Evolutionary conservation across 257 asterid species (phyloP).

Genomic region (Ehretia macrophylla): DNA sequence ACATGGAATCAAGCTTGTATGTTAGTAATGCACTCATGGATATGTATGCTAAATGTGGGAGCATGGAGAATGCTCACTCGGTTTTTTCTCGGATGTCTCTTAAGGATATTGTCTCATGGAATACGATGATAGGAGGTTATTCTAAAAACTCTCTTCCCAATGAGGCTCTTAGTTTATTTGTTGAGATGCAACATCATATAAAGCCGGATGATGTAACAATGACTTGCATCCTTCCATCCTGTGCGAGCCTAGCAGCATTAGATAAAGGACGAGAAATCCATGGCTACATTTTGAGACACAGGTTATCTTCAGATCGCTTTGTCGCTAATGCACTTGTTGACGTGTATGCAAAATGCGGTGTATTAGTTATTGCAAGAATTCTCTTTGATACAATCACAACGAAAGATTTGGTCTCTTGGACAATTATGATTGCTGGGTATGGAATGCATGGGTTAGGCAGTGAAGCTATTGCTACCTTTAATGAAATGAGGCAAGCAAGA

Average conservation of each 20-base stretch:
- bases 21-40: slow-evolving; percentile 54
- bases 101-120: slow-evolving; percentile 32
- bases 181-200: slow-evolving; percentile 13
- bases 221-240: slow-evolving; percentile 24
- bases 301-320: slow-evolving; percentile 8
- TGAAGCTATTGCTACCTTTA: slow-evolving; percentile 26
- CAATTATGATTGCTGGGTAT: slow-evolving; percentile 25
- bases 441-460: slow-evolving; percentile 29
- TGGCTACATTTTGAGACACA: slow-evolving; percentile 15
- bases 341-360: slow-evolving; percentile 32
- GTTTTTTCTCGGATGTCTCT: slow-evolving; percentile 17
- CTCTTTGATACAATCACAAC: slow-evolving; percentile 13
- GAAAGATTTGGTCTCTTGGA: slow-evolving; percentile 29
- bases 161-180: slow-evolving; percentile 14
- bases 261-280: slow-evolving; percentile 27
- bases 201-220: slow-evolving; percentile 21
- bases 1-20: slow-evolving; percentile 13
- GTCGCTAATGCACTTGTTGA: slow-evolving; percentile 24
- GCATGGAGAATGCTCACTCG: slow-evolving; percentile 29
- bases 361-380: slow-evolving; percentile 12
- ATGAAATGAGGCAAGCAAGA: slow-evolving; percentile 19
- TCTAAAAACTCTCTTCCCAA: slow-evolving; percentile 17
- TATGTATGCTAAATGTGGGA: slow-evolving; percentile 89
- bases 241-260: slow-evolving; percentile 28
- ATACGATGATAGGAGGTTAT: slow-evolving; percentile 32